A percentile compares a stretch with the other conserved stretches of the same genome.
phyloP scores from a whole-genome alignment of 2,329 filamentous ascomycete species.

The Aspergillus udagawae region DNA sequence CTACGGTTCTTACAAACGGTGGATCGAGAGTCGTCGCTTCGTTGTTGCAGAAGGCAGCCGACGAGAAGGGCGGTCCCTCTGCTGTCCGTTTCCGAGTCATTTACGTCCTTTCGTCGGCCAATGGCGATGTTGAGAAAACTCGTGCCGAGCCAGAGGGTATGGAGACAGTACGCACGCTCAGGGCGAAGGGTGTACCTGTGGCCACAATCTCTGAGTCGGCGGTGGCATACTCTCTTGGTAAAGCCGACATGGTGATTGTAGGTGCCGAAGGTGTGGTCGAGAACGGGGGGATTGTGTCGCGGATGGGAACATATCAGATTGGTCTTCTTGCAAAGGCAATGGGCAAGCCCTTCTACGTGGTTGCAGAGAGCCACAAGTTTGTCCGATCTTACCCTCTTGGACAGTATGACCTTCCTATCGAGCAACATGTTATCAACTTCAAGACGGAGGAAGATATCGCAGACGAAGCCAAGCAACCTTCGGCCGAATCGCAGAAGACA shows the following conservation, averaged over 20 bases:
- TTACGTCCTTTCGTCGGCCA: slow-evolving; percentile 57
- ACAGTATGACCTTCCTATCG: slow-evolving; percentile 75
- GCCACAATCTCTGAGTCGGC: slow-evolving; percentile 73
- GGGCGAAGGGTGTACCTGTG: slow-evolving; percentile 73
- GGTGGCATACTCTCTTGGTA: slow-evolving; percentile 72
- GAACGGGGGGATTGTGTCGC: slow-evolving; percentile 86
- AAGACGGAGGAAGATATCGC: slow-evolving; percentile 51
- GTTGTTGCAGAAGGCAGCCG: slow-evolving; percentile 69
- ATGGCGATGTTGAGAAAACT: slow-evolving; percentile 23
- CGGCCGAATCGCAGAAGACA: slow-evolving; percentile 17
- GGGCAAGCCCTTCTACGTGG: slow-evolving; percentile 80
- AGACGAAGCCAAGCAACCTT: slow-evolving; percentile 44
- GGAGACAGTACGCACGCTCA: slow-evolving; percentile 65
- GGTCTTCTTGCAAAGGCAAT: slow-evolving; percentile 71
- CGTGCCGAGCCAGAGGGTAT: slow-evolving; percentile 58
- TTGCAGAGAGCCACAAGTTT: slow-evolving; percentile 95
- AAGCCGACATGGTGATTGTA: slow-evolving; percentile 65
- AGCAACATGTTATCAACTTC: slow-evolving; percentile 75
- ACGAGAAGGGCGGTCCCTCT: slow-evolving; percentile 52
- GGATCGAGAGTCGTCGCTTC: slow-evolving; percentile 79
- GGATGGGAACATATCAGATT: slow-evolving; percentile 83
- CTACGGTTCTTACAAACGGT: slow-evolving; percentile 84
- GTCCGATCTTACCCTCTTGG: slow-evolving; percentile 79
- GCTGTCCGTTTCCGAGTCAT: slow-evolving; percentile 77
- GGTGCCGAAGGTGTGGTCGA: slow-evolving; percentile 82